Evolutionary conservation across 495 filamentous ascomycete genomes (phyloP).

Genomic region (Elaphomyces granulatus): DNA sequence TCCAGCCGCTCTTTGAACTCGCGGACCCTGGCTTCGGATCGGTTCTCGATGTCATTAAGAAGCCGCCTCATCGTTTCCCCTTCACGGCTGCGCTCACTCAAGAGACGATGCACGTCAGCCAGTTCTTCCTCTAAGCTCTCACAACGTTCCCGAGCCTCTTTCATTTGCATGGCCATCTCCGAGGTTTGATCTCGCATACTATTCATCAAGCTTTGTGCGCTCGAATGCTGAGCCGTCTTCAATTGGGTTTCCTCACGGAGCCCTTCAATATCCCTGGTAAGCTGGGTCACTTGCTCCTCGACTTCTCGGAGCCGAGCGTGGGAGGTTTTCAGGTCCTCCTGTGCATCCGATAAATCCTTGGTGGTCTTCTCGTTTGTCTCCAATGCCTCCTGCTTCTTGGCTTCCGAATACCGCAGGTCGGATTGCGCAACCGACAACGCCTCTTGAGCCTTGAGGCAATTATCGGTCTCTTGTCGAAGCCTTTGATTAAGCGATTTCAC

Average conservation of each 20-base stretch:
- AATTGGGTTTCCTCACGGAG: constrained; percentile 70
- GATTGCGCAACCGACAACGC: constrained; percentile 51
- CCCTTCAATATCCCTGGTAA: constrained; percentile 48
- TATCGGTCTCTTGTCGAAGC: constrained; percentile 56
- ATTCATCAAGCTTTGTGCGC: constrained; percentile 68
- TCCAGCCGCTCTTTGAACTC: constrained; percentile 90
- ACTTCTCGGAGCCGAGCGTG: constrained; percentile 50
- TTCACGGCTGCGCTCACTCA: constrained; percentile 87
- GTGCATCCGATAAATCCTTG: constrained; percentile 51
- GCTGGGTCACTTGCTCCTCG: constrained; percentile 51
- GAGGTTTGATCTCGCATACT: constrained; percentile 86
- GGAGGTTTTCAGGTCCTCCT: constrained; percentile 52
- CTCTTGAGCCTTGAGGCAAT: constrained; percentile 62
- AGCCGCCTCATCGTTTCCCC: constrained; percentile 89
- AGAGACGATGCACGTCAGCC: constrained; percentile 69
- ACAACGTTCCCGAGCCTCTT: constrained; percentile 66
- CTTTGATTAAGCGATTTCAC: constrained; percentile 62
- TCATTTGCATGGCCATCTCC: constrained; percentile 85
- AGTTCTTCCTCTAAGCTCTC: constrained; percentile 92
- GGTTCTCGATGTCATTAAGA: constrained; percentile 70
- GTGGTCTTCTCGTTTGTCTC: constrained; percentile 53
- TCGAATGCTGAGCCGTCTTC: constrained; percentile 72
- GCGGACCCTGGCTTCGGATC: constrained; percentile 61
- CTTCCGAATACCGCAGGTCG: constrained; percentile 59
- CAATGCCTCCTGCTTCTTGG: constrained; percentile 59